A percentile compares a stretch with the other conserved stretches of the same genome.
These are phyloP conservation scores for Tricholoma furcatifolium DNA, from an alignment of 768 basidiomycete species.

Conservation along the genomic window DNA sequence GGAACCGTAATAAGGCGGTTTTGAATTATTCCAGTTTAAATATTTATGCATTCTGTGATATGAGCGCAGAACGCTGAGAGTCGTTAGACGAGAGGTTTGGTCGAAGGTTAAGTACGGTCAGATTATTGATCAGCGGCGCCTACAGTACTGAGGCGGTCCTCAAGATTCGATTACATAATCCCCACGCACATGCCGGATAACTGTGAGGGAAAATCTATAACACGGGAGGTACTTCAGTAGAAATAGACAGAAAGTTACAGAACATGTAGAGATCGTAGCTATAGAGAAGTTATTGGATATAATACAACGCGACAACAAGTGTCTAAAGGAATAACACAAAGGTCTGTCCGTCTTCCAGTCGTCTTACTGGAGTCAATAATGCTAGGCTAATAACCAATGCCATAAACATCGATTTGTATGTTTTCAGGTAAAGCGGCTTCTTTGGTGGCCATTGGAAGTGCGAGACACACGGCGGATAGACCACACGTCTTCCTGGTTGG, in stretches of 20 bases:
- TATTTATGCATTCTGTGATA: constrained; percentile 7
- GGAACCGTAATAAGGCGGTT: background rate
- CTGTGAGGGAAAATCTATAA: too few species aligned
- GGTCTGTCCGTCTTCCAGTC: too few species aligned
- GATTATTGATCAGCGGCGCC: background rate
- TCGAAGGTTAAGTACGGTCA: background rate
- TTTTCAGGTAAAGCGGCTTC: background rate
- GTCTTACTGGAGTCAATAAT: too few species aligned
- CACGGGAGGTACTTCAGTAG: too few species aligned
- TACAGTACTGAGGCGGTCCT: constrained; percentile 14
- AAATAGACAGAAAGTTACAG: too few species aligned
- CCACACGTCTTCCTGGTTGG: constrained; percentile 14
- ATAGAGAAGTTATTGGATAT: too few species aligned
- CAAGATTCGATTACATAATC: constrained; percentile 8
- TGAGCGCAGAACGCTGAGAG: background rate
- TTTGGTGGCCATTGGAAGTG: background rate
- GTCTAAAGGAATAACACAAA: too few species aligned
- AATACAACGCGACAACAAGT: too few species aligned
- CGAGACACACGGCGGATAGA: background rate
- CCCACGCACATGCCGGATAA: too few species aligned
- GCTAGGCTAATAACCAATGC: constrained; percentile 2
- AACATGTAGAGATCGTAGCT: too few species aligned
- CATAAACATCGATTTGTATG: constrained; percentile 5
- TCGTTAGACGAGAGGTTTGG: background rate
- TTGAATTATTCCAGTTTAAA: constrained; percentile 4